phyloP scores from a whole-genome alignment of 768 basidiomycete genomes.

The Cantharellus cinnabarinus region DNA sequence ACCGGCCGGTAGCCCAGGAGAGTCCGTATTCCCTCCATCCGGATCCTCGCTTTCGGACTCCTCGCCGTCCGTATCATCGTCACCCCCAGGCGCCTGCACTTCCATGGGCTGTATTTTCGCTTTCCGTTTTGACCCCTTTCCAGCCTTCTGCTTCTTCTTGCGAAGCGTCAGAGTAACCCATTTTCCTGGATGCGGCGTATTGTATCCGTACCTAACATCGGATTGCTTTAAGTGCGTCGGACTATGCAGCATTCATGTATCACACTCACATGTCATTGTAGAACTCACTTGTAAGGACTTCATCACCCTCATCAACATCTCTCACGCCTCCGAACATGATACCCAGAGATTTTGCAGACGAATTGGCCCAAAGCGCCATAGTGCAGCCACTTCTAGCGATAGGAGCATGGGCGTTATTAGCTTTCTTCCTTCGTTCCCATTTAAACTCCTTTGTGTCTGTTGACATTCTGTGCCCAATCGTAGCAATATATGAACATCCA shows the following conservation, averaged over 20 bases:
- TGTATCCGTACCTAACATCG: slow-evolving; percentile 48
- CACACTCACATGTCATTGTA: slow-evolving; percentile 60
- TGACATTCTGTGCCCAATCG: slow-evolving; percentile 18
- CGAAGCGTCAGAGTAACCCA: slow-evolving; percentile 64
- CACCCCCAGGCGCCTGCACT: not conserved
- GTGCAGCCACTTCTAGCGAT: slow-evolving; percentile 61
- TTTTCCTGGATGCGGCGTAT: slow-evolving; percentile 46
- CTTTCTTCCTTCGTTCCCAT: slow-evolving; percentile 73
- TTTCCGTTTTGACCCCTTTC: slow-evolving; percentile 19
- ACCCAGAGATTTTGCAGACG: slow-evolving; percentile 34
- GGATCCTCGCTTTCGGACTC: not conserved
- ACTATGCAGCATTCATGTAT: not conserved
- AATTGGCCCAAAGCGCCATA: slow-evolving; percentile 52
- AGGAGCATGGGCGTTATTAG: slow-evolving; percentile 38
- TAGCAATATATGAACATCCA: not conserved
- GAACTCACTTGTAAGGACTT: slow-evolving; percentile 65
- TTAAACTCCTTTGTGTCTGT: slow-evolving; percentile 33
- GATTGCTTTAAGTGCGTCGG: not conserved
- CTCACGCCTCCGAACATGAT: slow-evolving; percentile 76
- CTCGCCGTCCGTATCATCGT: slow-evolving; percentile 6
- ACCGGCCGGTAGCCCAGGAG: not conserved
- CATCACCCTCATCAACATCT: slow-evolving; percentile 72
- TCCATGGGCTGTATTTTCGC: not conserved
- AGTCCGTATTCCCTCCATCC: not conserved
- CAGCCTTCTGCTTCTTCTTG: slow-evolving; percentile 23